phyloP scores from a whole-genome alignment of 495 filamentous ascomycete species.

The Daldinia decipiens region DNA sequence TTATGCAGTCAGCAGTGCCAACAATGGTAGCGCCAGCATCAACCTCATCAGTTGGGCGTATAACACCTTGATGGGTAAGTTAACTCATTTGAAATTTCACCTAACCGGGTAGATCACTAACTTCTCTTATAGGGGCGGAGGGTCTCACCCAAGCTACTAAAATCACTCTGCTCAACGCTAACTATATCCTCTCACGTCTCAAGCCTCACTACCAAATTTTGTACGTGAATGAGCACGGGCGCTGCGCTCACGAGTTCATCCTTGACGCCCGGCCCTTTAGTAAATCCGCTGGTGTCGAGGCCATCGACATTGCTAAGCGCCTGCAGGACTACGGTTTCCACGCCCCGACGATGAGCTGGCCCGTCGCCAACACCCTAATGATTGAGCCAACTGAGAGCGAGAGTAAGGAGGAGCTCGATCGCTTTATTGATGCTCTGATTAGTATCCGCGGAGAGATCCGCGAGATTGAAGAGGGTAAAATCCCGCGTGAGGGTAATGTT shows the following conservation, averaged over 20 bases:
- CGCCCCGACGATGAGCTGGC: constrained; percentile 98
- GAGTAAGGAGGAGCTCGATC: constrained; percentile 91
- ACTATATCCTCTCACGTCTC: constrained; percentile 96
- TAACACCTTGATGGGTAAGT: constrained; percentile 91
- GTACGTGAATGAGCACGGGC: constrained; percentile 87
- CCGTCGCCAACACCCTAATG: constrained; percentile 96
- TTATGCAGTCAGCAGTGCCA: constrained; percentile 83
- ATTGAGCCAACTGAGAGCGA: constrained; percentile 98
- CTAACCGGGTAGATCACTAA: constrained; percentile 34
- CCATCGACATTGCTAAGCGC: constrained; percentile 96
- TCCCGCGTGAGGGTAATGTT: constrained; percentile 84
- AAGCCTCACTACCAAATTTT: constrained; percentile 88
- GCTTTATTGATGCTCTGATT: constrained; percentile 93
- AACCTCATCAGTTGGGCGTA: constrained; percentile 98
- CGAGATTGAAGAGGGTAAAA: constrained; percentile 81
- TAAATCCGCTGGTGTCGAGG: constrained; percentile 86
- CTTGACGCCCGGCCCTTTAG: constrained; percentile 90
- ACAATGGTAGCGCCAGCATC: constrained; percentile 92
- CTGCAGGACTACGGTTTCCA: constrained; percentile 99
- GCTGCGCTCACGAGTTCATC: constrained; percentile 99
- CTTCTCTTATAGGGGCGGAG: constrained; percentile 62
- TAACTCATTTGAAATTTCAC: background rate
- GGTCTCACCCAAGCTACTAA: constrained; percentile 96
- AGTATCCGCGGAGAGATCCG: constrained; percentile 88
- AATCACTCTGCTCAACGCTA: constrained; percentile 94